Percentiles rank a stretch among this genome's conserved stretches.
These are phyloP conservation scores for Kazachstania bromeliacearum DNA, from an alignment of 805 yeast genomes.

Conservation along the genomic window DNA sequence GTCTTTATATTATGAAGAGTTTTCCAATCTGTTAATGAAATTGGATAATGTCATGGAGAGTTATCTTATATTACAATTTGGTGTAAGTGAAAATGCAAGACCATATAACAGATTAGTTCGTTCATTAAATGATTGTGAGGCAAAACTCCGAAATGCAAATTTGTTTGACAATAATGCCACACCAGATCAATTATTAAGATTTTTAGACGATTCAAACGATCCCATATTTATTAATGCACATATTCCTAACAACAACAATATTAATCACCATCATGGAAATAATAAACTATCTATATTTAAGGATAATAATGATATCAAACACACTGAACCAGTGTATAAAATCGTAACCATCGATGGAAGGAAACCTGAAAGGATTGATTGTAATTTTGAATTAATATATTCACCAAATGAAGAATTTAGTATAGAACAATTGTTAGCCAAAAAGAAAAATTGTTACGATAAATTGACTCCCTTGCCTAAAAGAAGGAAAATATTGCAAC, in stretches of 20 bases:
- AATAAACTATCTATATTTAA: conserved; percentile 32
- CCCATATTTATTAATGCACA: background rate
- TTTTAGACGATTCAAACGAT: background rate
- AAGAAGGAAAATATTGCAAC: conserved; percentile 2
- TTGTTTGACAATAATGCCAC: too few species aligned
- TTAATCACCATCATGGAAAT: background rate
- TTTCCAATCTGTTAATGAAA: conserved; percentile 38
- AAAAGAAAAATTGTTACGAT: conserved; percentile 1
- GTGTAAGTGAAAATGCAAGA: conserved; percentile 48
- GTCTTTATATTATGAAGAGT: conserved; percentile 70
- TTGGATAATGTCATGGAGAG: conserved; percentile 12
- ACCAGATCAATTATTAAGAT: conserved; percentile 3
- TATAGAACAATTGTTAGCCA: conserved; percentile 54
- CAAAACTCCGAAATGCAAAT: conserved; percentile 8
- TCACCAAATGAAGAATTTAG: conserved; percentile 43
- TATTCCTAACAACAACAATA: background rate
- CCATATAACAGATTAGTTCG: conserved; percentile 43
- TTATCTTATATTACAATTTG: conserved; percentile 12
- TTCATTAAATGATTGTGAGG: conserved; percentile 10
- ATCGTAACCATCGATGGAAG: conserved; percentile 48
- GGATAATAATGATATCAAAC: conserved; percentile 17
- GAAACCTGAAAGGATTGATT: conserved; percentile 46
- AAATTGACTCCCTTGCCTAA: conserved; percentile 3
- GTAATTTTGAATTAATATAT: conserved; percentile 52
- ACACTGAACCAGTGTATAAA: conserved; percentile 35